Percentiles rank a stretch among this genome's conserved stretches.
Evolutionary conservation across 2,329 filamentous ascomycete species (phyloP).

Genomic region (Orbilia oligospora): DNA sequence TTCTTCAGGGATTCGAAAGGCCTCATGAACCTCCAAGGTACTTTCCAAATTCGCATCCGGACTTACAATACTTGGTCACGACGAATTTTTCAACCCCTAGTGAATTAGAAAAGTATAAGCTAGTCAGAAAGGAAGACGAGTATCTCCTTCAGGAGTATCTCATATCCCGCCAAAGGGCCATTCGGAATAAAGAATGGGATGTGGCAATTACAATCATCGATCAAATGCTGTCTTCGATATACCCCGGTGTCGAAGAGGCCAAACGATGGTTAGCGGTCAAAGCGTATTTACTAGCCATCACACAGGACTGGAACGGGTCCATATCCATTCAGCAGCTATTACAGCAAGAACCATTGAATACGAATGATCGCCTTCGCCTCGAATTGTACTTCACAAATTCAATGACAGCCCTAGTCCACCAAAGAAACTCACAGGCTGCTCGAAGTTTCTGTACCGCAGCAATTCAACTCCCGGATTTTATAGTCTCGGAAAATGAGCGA

Average conservation of each 20-base stretch:
- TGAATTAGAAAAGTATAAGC: neutral
- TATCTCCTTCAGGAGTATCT: neutral
- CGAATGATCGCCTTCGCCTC: constrained; percentile 1
- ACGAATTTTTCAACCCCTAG: neutral
- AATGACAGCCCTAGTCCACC: neutral
- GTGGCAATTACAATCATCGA: neutral
- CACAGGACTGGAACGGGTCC: neutral
- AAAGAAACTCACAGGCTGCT: neutral
- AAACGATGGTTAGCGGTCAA: constrained; percentile 23
- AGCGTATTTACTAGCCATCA: constrained; percentile 14
- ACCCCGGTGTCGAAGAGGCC: constrained; percentile 4
- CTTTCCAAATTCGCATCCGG: neutral
- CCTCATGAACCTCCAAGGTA: neutral
- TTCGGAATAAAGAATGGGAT: constrained; percentile 4
- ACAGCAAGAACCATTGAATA: neutral
- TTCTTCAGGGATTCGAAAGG: neutral
- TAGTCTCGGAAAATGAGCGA: neutral
- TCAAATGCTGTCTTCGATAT: constrained; percentile 15
- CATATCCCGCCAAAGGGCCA: neutral
- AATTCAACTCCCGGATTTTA: neutral
- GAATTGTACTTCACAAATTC: constrained; percentile 9
- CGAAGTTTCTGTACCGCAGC: neutral
- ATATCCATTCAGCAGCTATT: constrained; percentile 3
- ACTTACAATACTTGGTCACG: neutral
- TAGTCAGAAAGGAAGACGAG: neutral